Base-by-base conservation (phyloP, 805 yeast genomes). In the Schizosaccharomyces osmophilus region DNA sequence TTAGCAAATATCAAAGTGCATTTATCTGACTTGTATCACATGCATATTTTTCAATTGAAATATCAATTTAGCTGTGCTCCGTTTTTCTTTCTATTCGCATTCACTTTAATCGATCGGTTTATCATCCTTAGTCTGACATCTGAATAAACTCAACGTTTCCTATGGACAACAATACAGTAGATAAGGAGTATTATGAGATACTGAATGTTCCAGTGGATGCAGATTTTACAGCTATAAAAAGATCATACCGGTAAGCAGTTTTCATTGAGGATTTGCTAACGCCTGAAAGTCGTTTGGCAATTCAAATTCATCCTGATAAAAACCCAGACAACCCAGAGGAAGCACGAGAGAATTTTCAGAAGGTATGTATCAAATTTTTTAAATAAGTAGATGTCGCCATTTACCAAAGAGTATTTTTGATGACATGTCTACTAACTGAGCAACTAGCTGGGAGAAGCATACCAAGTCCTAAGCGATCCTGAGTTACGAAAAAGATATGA, bases 271-370 rank as follows among this genome's bases (percentile, higher is more conserved):
- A 45, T 11, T 45, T 15, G 26, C 22, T 45, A 45, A 19, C 22
- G 2, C 13, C 9, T 17, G 26, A 11, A 17, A 51, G 57, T 51
- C 31, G 36, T 17, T 17, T 57, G 71, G 97, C 97, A 6, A 84
- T 90, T 72, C 77, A 75, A 63, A 84, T 86, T 60, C 98, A 90
- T 71, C 98, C 98, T 0, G 98, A 93, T 71, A 93, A 93, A 74
- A 87, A 90, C 69, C 95, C 94, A 17, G 82, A 85, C 67, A 95
- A 93, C 70, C 94, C 60, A 8, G 48, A 93, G 51, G 79, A 80
- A 15, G 98, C 98, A 17, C 87, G 90, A 17, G 80, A 79, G 60
- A 82, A 84, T 67, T 93, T 93, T 72, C 96, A 93, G 72, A 85
- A 79, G 62, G 75, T 78, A 29, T 77, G 80, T 62, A 26, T 11